Evolutionary conservation across 2,329 filamentous ascomycete genomes (phyloP).

Genomic region (Dothideomycetidae sp.): DNA sequence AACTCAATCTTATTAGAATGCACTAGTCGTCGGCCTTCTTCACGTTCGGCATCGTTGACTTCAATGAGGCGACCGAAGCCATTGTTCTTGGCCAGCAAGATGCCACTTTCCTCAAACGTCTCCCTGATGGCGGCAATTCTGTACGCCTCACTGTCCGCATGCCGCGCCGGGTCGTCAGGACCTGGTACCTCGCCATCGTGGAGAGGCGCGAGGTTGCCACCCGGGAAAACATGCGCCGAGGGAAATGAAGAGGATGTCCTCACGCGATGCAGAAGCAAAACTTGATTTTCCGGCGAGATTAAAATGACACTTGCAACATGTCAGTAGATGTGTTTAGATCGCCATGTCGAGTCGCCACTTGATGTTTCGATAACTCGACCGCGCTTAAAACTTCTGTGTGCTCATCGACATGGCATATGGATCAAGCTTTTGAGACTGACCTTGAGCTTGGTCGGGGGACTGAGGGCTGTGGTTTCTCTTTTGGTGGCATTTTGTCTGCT

Average conservation of each 20-base stretch:
- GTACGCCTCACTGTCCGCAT: conserved; percentile 60
- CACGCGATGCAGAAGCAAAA: conserved; percentile 77
- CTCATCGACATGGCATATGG: background rate
- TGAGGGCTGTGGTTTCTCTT: conserved; percentile 26
- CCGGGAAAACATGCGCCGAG: conserved; percentile 89
- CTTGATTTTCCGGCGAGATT: conserved; percentile 71
- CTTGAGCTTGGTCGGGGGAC: conserved; percentile 51
- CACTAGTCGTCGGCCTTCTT: conserved; percentile 52
- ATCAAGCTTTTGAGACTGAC: conserved; percentile 23
- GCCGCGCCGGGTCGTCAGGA: conserved; percentile 39
- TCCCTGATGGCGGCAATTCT: conserved; percentile 75
- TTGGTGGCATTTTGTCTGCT: conserved; percentile 6
- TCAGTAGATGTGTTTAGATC: too few species aligned
- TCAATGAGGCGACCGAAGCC: conserved; percentile 44
- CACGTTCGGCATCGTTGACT: conserved; percentile 44
- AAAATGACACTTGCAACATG: conserved; percentile 52
- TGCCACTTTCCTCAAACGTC: conserved; percentile 89
- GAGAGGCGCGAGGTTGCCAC: conserved; percentile 62
- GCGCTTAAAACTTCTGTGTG: too few species aligned
- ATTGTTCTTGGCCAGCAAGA: conserved; percentile 52
- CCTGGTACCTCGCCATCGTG: conserved; percentile 55
- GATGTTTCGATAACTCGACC: background rate
- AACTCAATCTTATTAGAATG: conserved; percentile 56
- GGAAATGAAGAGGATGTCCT: conserved; percentile 71
- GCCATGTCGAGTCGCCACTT: background rate